A percentile compares a stretch with the other conserved stretches of the same genome.
phyloP scores from a whole-genome alignment of 495 filamentous ascomycete species.

The Beverwykella pulmonaria region DNA sequence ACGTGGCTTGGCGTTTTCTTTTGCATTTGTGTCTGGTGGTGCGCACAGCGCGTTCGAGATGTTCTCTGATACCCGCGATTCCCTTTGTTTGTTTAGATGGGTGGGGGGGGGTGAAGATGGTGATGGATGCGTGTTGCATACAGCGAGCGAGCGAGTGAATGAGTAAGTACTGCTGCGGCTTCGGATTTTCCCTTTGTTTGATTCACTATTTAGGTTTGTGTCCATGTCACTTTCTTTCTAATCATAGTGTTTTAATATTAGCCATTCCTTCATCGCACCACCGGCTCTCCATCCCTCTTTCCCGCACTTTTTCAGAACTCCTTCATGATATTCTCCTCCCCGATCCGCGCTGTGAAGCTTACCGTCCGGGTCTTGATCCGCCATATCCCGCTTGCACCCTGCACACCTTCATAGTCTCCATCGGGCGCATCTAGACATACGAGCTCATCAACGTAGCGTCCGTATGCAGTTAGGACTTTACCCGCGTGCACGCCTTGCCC shows the following conservation, averaged over 20 bases:
- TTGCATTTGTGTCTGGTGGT: neutral
- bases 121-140: neutral
- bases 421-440: conserved; percentile 22
- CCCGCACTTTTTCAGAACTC: conserved; percentile 12
- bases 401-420: conserved; percentile 22
- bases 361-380: conserved; percentile 36
- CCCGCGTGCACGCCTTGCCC: conserved; percentile 42
- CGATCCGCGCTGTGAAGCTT: conserved; percentile 31
- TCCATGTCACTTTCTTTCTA: neutral
- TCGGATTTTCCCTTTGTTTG: neutral
- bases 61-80: conserved; percentile 8
- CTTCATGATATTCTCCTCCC: conserved; percentile 42
- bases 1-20: neutral
- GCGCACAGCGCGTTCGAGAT: neutral
- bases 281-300: neutral
- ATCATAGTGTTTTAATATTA: neutral
- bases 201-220: neutral
- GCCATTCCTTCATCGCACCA: neutral
- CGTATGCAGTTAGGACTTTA: conserved; percentile 37
- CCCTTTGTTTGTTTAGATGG: neutral
- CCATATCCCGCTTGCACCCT: conserved; percentile 40
- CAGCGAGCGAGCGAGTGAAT: too few relatives aligned
- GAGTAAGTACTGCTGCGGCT: neutral
- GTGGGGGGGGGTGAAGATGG: neutral
- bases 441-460: conserved; percentile 39